A percentile compares a stretch with the other conserved stretches of the same genome.
phyloP scores from a whole-genome alignment of 305 asterid species.

The Fraxinus paxiana region DNA sequence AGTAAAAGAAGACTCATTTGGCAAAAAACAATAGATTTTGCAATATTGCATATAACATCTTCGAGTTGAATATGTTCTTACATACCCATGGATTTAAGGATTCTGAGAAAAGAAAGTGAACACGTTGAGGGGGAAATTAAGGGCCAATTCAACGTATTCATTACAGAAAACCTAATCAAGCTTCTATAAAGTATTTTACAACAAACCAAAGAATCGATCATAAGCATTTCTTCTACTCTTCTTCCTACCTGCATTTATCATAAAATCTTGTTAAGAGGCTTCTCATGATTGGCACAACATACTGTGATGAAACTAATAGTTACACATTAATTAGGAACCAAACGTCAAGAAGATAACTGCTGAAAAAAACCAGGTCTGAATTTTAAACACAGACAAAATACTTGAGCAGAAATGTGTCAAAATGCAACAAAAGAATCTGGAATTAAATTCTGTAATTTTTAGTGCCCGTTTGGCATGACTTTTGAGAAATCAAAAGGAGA shows the following conservation, averaged over 20 bases:
- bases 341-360: neutral
- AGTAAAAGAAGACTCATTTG: neutral
- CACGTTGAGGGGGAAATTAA: neutral
- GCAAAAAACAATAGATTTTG: neutral
- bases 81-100: neutral
- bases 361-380: neutral
- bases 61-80: neutral
- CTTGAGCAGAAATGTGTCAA: neutral
- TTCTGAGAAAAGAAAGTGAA: neutral
- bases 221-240: neutral
- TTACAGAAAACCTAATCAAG: neutral
- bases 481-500: neutral
- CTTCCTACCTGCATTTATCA: slow-evolving; percentile 1
- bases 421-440: neutral
- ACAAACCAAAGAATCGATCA: neutral
- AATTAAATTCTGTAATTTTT: neutral
- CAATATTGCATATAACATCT: neutral
- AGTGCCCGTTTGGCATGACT: neutral
- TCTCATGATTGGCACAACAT: neutral
- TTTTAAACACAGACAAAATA: neutral
- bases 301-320: neutral
- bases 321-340: neutral
- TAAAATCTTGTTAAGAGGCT: neutral
- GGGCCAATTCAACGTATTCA: neutral
- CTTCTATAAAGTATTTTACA: neutral